Percentiles rank a stretch among this genome's conserved stretches.
phyloP scores from a whole-genome alignment of 306 rosid genomes.

The Styphnolobium japonicum region DNA sequence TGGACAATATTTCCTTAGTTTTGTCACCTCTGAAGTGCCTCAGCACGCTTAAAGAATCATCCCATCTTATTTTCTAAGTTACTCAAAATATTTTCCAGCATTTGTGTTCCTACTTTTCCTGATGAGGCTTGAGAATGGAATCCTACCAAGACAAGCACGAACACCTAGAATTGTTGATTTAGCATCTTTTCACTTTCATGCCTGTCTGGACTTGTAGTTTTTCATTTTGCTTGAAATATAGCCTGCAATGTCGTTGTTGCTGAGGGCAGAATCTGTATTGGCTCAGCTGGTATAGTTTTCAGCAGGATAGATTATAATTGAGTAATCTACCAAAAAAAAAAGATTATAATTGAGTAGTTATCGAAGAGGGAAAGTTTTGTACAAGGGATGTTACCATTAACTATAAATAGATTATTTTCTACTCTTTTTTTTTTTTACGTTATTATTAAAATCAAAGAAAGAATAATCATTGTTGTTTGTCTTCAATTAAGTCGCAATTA shows the following conservation, averaged over 20 bases:
- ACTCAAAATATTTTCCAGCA: not conserved
- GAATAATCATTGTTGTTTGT: not conserved
- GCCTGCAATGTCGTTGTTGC: not conserved
- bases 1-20: not conserved
- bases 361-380: not conserved
- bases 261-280: not conserved
- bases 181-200: not conserved
- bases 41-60: not conserved
- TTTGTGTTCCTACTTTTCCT: not conserved
- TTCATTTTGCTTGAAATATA: not conserved
- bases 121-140: not conserved
- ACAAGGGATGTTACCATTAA: too few relatives aligned
- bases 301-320: not conserved
- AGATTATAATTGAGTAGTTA: not conserved
- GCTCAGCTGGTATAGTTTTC: not conserved
- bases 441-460: not conserved
- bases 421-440: not conserved
- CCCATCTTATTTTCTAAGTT: not conserved
- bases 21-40: not conserved
- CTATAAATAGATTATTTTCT: not conserved
- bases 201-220: not conserved
- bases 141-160: not conserved
- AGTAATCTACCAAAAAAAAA: too few relatives aligned
- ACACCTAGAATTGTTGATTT: not conserved
- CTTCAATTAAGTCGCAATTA: not conserved